phyloP scores from a whole-genome alignment of 2,329 filamentous ascomycete genomes.

The Juglanconis sp. region DNA sequence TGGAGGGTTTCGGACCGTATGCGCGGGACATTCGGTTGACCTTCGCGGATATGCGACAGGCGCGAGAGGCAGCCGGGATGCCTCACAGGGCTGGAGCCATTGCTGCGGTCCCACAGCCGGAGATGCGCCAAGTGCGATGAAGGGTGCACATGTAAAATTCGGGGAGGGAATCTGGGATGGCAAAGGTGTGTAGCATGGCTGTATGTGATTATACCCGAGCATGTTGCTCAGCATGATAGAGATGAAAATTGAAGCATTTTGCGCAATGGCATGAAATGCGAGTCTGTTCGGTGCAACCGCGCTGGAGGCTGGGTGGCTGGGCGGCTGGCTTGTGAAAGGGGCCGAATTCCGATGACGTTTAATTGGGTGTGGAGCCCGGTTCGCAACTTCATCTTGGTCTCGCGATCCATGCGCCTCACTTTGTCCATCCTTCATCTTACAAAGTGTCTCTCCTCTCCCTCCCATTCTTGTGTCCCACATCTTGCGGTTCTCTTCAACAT shows the following conservation, averaged over 20 bases:
- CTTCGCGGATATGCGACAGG: conserved; percentile 68
- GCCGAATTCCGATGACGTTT: conserved; percentile 10
- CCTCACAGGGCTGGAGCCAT: background rate
- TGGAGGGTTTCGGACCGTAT: conserved; percentile 73
- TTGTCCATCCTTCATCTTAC: background rate
- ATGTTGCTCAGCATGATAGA: conserved; percentile 13
- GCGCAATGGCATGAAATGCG: background rate
- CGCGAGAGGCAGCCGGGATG: conserved; percentile 57
- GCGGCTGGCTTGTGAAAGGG: background rate
- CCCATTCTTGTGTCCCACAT: background rate
- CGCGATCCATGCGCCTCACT: background rate
- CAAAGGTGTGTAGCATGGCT: background rate
- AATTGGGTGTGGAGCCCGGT: conserved; percentile 17
- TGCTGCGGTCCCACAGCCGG: conserved; percentile 25
- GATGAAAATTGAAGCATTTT: background rate
- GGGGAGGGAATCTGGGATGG: background rate
- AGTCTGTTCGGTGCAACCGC: background rate
- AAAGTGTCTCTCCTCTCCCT: background rate
- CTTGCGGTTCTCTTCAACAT: background rate
- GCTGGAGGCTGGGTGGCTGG: no score
- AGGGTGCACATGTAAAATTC: background rate
- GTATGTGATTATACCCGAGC: conserved; percentile 18
- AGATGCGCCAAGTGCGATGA: conserved; percentile 32
- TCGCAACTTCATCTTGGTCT: conserved; percentile 5
- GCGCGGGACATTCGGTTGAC: conserved; percentile 67